Conservation (phyloP, 768 basidiomycete species). For the Coprinellus micaceus region DNA sequence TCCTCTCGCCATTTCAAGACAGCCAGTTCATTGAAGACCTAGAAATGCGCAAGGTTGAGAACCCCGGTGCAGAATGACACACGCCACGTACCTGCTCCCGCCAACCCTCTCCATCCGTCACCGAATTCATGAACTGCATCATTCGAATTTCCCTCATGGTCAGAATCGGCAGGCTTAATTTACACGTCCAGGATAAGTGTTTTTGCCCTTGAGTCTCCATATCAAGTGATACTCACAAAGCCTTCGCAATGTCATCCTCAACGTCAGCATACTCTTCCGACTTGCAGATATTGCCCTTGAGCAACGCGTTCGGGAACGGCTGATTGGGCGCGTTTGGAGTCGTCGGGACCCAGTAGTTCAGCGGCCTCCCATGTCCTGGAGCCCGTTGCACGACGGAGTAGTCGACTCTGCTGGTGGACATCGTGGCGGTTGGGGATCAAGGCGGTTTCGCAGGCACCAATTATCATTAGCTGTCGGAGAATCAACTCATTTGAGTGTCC, state of each 20-base stretch:
- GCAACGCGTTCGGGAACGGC: background rate
- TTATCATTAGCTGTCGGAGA: too few relatives aligned
- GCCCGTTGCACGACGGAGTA: slow-evolving; percentile 3
- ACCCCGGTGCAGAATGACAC: too few relatives aligned
- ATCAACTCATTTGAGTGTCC: too few relatives aligned
- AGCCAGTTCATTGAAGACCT: slow-evolving; percentile 18
- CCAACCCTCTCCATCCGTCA: slow-evolving; percentile 26
- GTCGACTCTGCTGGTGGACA: background rate
- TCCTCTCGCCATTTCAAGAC: slow-evolving; percentile 17
- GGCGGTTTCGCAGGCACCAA: too few relatives aligned
- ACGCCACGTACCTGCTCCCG: slow-evolving; percentile 15
- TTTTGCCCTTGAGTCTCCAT: too few relatives aligned
- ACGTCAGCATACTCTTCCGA: too few relatives aligned
- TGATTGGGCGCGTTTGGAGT: background rate
- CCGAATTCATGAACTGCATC: slow-evolving; percentile 22
- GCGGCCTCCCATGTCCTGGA: background rate
- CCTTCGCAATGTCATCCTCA: background rate
- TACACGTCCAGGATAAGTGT: too few relatives aligned
- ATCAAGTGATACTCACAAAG: background rate
- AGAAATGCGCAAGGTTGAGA: background rate
- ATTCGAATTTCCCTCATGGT: slow-evolving; percentile 23
- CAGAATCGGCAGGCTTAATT: background rate
- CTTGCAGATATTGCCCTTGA: background rate
- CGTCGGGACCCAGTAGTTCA: background rate
- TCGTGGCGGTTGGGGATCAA: too few relatives aligned